These are phyloP conservation scores for Fusarium cicatricum DNA, from an alignment of 2,329 filamentous ascomycete genomes.

Conservation along the genomic window DNA sequence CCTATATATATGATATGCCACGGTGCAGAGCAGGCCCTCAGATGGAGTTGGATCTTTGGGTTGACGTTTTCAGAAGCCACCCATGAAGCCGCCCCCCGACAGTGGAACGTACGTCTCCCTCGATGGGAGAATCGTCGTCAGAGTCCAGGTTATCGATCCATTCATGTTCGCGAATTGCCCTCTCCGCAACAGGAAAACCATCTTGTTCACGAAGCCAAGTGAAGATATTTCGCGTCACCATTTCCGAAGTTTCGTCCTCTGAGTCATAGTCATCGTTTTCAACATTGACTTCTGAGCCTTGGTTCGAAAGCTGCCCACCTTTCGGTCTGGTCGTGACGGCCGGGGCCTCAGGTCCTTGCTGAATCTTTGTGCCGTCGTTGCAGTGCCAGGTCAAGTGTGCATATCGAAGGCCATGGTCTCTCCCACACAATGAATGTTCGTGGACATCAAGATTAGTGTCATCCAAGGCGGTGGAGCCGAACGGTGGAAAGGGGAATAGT, in stretches of 20 bases:
- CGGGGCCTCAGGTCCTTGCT: not conserved
- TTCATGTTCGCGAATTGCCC: constrained; percentile 40
- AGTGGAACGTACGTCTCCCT: constrained; percentile 18
- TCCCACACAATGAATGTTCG: constrained; percentile 14
- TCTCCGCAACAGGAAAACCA: constrained; percentile 42
- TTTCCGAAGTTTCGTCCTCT: constrained; percentile 27
- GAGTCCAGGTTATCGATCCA: constrained; percentile 43
- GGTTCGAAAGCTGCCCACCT: not conserved
- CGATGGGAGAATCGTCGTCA: constrained; percentile 31
- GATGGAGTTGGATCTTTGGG: not conserved
- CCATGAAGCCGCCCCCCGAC: constrained; percentile 4
- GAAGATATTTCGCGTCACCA: constrained; percentile 43
- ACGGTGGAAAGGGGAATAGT: constrained; percentile 27
- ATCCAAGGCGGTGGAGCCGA: constrained; percentile 17
- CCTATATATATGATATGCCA: no score
- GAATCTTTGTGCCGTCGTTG: not conserved
- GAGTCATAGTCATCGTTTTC: constrained; percentile 20
- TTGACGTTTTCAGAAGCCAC: constrained; percentile 11
- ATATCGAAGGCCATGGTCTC: constrained; percentile 11
- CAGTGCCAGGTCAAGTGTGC: constrained; percentile 13
- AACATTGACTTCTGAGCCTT: not conserved
- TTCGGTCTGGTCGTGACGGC: not conserved
- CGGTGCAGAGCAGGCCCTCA: not conserved
- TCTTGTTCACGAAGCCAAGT: constrained; percentile 41
- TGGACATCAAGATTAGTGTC: constrained; percentile 33